A percentile compares a stretch with the other conserved stretches of the same genome.
Conservation (phyloP, 2,329 filamentous ascomycete species). For the Trichothecium sympodiale region DNA sequence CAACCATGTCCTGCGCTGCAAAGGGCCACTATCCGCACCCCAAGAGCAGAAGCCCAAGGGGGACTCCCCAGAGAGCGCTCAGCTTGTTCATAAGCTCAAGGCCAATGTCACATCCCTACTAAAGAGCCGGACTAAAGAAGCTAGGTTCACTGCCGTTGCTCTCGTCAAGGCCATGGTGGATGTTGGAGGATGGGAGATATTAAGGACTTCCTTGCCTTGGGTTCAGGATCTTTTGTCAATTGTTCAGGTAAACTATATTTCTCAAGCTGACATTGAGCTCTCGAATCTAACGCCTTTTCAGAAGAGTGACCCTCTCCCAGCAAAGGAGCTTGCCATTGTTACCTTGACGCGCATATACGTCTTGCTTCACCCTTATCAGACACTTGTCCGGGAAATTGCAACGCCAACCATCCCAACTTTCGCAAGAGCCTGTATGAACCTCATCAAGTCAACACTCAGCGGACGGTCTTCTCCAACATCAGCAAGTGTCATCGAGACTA, state of each 20-base stretch:
- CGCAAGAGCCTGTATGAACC: constrained; percentile 59
- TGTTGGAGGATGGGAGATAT: constrained; percentile 71
- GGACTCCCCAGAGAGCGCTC: constrained; percentile 49
- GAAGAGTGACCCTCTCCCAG: constrained; percentile 66
- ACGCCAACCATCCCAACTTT: constrained; percentile 71
- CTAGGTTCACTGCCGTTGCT: constrained; percentile 66
- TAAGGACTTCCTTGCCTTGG: constrained; percentile 66
- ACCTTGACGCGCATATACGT: constrained; percentile 75
- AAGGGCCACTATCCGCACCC: constrained; percentile 49
- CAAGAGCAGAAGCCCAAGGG: constrained; percentile 51
- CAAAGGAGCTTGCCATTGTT: constrained; percentile 67
- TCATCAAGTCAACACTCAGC: constrained; percentile 37
- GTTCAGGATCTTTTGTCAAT: constrained; percentile 65
- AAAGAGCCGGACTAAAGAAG: constrained; percentile 63
- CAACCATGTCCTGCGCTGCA: constrained; percentile 45
- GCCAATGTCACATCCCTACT: constrained; percentile 68
- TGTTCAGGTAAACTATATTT: constrained; percentile 62
- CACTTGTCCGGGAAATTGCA: constrained; percentile 75
- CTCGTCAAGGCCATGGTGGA: constrained; percentile 75
- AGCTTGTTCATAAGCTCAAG: constrained; percentile 73
- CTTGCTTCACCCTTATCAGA: constrained; percentile 71
- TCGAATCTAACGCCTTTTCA: too few relatives aligned
- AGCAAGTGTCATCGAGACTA: constrained; percentile 47
- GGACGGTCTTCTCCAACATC: constrained; percentile 19
- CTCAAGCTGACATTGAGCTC: too few relatives aligned